These are phyloP conservation scores for Taxillus chinensis DNA, from an alignment of 164 flowering plant species.

Conservation along the genomic window DNA sequence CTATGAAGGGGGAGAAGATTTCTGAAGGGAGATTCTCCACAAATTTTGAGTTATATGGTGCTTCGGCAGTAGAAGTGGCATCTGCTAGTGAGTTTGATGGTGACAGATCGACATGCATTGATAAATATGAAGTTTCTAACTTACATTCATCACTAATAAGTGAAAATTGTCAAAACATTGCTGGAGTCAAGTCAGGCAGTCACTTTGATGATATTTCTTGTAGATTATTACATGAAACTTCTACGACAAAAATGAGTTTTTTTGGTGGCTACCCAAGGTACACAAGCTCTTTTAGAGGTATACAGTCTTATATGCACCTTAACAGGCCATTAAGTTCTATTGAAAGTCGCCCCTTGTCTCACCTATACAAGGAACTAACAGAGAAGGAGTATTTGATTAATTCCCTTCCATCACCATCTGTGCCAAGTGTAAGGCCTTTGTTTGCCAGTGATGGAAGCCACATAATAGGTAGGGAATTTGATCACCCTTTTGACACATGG, in stretches of 20 bases:
- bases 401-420: conserved; percentile 27
- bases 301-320: conserved; percentile 12
- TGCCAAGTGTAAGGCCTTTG: conserved; percentile 39
- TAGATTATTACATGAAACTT: conserved; percentile 12
- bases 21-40: background rate
- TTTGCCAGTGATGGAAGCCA: conserved; percentile 50
- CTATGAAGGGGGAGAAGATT: background rate
- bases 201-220: conserved; percentile 6
- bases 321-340: conserved; percentile 46
- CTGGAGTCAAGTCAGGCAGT: conserved; percentile 6
- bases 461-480: conserved; percentile 33
- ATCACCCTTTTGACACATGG: conserved; percentile 8
- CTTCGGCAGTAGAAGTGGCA: conserved; percentile 5
- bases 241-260: conserved; percentile 13
- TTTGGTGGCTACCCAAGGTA: conserved; percentile 16
- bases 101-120: conserved; percentile 12
- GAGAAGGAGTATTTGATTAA: conserved; percentile 46
- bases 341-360: conserved; percentile 73
- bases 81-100: conserved; percentile 19
- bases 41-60: background rate
- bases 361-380: conserved; percentile 42
- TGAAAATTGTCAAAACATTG: conserved; percentile 10
- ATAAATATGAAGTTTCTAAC: conserved; percentile 5
- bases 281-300: conserved; percentile 28
- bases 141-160: conserved; percentile 1